A percentile compares a stretch with the other conserved stretches of the same genome.
Conservation (phyloP, 2,329 filamentous ascomycete genomes). For the Exophiala xenobiotica region DNA sequence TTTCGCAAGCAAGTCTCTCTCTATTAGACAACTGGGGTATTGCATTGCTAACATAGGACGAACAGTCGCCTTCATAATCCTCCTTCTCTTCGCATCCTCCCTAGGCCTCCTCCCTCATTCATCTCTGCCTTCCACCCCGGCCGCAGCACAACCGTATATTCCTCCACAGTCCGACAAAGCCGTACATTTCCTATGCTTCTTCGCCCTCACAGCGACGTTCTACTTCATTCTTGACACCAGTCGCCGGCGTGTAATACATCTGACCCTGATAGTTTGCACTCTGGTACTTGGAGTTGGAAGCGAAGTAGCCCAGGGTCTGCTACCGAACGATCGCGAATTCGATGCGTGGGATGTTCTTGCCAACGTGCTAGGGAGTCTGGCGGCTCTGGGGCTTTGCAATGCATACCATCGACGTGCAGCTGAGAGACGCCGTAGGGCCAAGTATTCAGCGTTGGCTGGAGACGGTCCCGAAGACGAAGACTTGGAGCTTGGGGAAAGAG, state of each 20-base stretch:
- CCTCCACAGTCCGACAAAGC: slow-evolving; percentile 81
- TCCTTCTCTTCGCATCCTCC: slow-evolving; percentile 75
- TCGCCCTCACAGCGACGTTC: slow-evolving; percentile 77
- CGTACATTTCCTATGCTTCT: slow-evolving; percentile 84
- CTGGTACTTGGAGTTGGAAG: slow-evolving; percentile 56
- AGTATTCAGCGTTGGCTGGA: slow-evolving; percentile 67
- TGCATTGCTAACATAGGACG: slow-evolving; percentile 16
- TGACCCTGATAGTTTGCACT: slow-evolving; percentile 80
- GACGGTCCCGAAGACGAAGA: slow-evolving; percentile 54
- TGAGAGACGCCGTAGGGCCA: slow-evolving; percentile 74
- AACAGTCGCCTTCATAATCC: slow-evolving; percentile 62
- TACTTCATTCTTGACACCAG: slow-evolving; percentile 97
- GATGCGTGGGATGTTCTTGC: slow-evolving; percentile 85
- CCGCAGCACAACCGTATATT: slow-evolving; percentile 41
- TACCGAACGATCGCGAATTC: slow-evolving; percentile 70
- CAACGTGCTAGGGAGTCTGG: slow-evolving; percentile 76
- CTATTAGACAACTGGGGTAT: not conserved
- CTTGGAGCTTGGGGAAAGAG: slow-evolving; percentile 64
- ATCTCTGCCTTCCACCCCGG: slow-evolving; percentile 33
- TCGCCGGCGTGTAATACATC: slow-evolving; percentile 77
- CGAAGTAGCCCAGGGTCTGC: slow-evolving; percentile 58
- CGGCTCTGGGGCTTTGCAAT: slow-evolving; percentile 70
- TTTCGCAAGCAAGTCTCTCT: slow-evolving; percentile 70
- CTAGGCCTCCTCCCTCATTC: slow-evolving; percentile 67
- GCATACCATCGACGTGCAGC: slow-evolving; percentile 98